These are phyloP conservation scores for Mrakia blollopis DNA, from an alignment of 768 basidiomycete species.

Conservation along the genomic window DNA sequence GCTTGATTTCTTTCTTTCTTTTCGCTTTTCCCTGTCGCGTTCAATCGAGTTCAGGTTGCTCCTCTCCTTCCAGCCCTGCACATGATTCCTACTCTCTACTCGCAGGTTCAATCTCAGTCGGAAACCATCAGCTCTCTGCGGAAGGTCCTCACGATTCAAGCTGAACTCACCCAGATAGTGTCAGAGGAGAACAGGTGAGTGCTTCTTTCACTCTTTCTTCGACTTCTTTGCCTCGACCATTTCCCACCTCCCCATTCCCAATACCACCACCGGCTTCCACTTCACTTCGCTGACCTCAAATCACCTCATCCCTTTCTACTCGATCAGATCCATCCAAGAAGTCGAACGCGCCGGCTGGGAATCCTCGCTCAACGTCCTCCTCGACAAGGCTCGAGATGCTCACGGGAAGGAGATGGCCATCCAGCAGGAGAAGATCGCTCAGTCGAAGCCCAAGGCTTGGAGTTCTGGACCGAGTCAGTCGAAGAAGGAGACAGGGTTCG, in stretches of 20 bases:
- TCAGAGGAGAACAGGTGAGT: constrained; percentile 23
- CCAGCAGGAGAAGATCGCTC: background rate
- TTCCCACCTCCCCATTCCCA: background rate
- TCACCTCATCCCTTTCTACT: background rate
- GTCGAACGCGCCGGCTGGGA: constrained; percentile 26
- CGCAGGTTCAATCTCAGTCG: background rate
- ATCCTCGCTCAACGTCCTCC: background rate
- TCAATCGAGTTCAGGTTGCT: background rate
- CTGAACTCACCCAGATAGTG: background rate
- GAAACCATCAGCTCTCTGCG: constrained; percentile 7
- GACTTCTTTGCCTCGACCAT: background rate
- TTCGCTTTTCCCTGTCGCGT: background rate
- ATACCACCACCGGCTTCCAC: background rate
- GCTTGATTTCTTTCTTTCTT: background rate
- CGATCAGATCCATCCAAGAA: constrained; percentile 22
- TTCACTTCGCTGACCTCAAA: background rate
- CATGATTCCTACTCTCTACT: background rate
- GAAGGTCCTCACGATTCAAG: constrained; percentile 20
- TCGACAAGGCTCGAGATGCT: background rate
- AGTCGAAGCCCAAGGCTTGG: background rate
- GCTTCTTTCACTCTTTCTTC: background rate
- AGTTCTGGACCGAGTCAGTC: background rate
- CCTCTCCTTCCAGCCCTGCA: constrained; percentile 21
- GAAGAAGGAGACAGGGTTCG: constrained; percentile 30
- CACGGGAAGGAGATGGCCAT: background rate